These are phyloP conservation scores for Talaromyces wortmannii DNA, from an alignment of 495 filamentous ascomycete genomes.

Conservation along the genomic window DNA sequence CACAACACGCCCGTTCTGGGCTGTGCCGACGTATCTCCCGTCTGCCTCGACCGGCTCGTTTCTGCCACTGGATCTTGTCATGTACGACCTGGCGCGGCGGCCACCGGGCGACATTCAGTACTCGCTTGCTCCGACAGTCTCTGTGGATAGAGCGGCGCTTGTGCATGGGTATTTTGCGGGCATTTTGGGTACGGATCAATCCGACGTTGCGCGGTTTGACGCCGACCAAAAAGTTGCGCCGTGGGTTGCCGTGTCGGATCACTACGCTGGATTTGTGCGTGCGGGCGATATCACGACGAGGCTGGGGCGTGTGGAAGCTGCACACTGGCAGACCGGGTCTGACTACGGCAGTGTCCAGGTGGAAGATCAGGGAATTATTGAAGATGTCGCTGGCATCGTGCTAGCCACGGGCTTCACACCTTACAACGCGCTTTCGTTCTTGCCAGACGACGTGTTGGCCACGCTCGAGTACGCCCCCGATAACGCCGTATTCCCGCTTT, in stretches of 20 bases:
- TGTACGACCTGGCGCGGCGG: constrained; percentile 63
- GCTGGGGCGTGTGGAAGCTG: constrained; percentile 23
- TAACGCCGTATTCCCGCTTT: constrained; percentile 56
- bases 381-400: constrained; percentile 58
- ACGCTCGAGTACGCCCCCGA: constrained; percentile 46
- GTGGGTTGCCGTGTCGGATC: constrained; percentile 62
- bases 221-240: constrained; percentile 34
- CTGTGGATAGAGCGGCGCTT: constrained; percentile 40
- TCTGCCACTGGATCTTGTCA: constrained; percentile 66
- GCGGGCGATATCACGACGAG: constrained; percentile 47
- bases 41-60: constrained; percentile 38
- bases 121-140: constrained; percentile 45
- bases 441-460: constrained; percentile 48
- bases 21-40: constrained; percentile 59
- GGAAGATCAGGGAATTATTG: constrained; percentile 25
- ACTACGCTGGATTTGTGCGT: constrained; percentile 66
- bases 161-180: constrained; percentile 47
- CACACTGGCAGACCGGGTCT: constrained; percentile 12
- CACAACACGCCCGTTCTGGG: constrained; percentile 57
- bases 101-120: constrained; percentile 50
- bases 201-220: constrained; percentile 10
- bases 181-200: constrained; percentile 58
- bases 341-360: constrained; percentile 17
- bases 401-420: constrained; percentile 74
- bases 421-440: constrained; percentile 48